Percentiles rank a stretch among this genome's conserved stretches.
phyloP scores from a whole-genome alignment of 495 filamentous ascomycete species.

The Aspergillus incahuasiensis region DNA sequence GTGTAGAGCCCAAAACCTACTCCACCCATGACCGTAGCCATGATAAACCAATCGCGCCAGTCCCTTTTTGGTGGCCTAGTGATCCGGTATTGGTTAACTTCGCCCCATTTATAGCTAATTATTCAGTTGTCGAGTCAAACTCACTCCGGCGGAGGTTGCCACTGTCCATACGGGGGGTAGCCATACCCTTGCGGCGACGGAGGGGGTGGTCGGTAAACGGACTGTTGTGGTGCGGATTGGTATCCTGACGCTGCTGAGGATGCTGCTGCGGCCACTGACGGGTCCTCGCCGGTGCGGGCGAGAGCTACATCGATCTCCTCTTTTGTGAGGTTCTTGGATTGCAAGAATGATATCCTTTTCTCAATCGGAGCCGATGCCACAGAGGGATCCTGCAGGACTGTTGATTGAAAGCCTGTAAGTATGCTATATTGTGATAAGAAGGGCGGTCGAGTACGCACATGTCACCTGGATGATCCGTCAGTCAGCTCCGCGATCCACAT shows the following conservation, averaged over 20 bases:
- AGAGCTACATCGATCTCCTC: conserved; percentile 89
- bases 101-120: background rate
- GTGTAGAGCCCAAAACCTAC: conserved; percentile 83
- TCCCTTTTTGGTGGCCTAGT: conserved; percentile 65
- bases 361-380: conserved; percentile 88
- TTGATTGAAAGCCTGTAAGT: conserved; percentile 18
- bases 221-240: conserved; percentile 44
- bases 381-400: conserved; percentile 90
- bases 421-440: conserved; percentile 2
- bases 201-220: conserved; percentile 47
- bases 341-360: conserved; percentile 85
- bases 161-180: conserved; percentile 61
- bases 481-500: conserved; percentile 19
- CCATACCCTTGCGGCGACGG: conserved; percentile 64
- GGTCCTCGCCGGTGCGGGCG: conserved; percentile 60
- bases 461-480: conserved; percentile 30
- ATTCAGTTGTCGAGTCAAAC: conserved; percentile 13
- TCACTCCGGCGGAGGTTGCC: conserved; percentile 64
- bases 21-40: conserved; percentile 86
- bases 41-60: conserved; percentile 98
- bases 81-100: conserved; percentile 13
- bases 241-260: conserved; percentile 38
- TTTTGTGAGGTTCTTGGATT: conserved; percentile 94
- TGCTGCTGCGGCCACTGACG: conserved; percentile 37
- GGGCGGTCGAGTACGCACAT: conserved; percentile 25